Evolutionary conservation across 2,329 filamentous ascomycete genomes (phyloP).

Genomic region (Trichoderma asperellum): DNA sequence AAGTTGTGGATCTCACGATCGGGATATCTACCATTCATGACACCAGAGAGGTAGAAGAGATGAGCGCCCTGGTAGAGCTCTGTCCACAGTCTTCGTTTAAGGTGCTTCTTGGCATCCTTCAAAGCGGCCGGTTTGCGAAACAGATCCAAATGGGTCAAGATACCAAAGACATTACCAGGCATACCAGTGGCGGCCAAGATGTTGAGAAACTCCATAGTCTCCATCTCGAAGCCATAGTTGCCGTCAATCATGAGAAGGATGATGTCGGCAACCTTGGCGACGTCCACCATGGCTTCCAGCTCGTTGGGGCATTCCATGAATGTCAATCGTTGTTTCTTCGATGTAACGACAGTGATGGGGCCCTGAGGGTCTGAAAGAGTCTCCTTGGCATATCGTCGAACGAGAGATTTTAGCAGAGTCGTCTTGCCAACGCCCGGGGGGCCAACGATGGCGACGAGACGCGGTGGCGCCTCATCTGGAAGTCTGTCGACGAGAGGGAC

Average conservation of each 20-base stretch:
- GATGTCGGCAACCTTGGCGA: slow-evolving; percentile 96
- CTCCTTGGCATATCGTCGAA: slow-evolving; percentile 94
- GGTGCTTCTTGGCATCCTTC: slow-evolving; percentile 90
- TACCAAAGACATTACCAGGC: slow-evolving; percentile 97
- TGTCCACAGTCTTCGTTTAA: slow-evolving; percentile 96
- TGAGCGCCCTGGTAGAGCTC: slow-evolving; percentile 97
- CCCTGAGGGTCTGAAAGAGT: slow-evolving; percentile 87
- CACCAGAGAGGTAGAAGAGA: slow-evolving; percentile 93
- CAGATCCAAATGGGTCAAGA: slow-evolving; percentile 92
- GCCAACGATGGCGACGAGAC: slow-evolving; percentile 91
- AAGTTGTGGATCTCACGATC: slow-evolving; percentile 96
- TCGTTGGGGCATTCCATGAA: slow-evolving; percentile 98
- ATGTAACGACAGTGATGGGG: slow-evolving; percentile 93
- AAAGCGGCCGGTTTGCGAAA: slow-evolving; percentile 93
- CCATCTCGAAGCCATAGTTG: slow-evolving; percentile 99
- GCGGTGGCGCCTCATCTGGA: slow-evolving; percentile 91
- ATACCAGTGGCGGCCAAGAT: slow-evolving; percentile 92
- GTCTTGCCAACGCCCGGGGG: slow-evolving; percentile 96
- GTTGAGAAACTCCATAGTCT: slow-evolving; percentile 99
- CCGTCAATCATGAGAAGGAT: slow-evolving; percentile 98
- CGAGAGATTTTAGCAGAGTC: slow-evolving; percentile 90
- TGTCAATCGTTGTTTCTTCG: slow-evolving; percentile 90
- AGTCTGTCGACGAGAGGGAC: slow-evolving; percentile 95
- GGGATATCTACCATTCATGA: slow-evolving; percentile 95
- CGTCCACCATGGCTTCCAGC: slow-evolving; percentile 93